A percentile compares a stretch with the other conserved stretches of the same genome.
Conservation (phyloP, 192 early-diverging fungal species). For the Diversispora epigaea region DNA sequence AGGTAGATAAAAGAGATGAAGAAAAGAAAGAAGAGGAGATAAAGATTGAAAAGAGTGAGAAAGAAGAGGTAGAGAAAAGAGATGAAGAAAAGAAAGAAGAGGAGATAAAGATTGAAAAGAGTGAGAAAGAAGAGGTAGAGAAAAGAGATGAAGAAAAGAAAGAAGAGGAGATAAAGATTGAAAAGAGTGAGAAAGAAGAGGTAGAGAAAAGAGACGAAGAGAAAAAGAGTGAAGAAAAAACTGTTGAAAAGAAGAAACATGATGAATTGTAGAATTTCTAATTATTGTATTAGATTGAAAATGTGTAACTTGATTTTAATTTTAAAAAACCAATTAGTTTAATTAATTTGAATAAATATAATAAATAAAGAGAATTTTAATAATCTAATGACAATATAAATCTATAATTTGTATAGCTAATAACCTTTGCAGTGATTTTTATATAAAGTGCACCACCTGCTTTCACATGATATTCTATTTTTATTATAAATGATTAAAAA, state of each 20-base stretch:
- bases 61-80: constrained; percentile 46
- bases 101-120: background rate
- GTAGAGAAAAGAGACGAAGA: too few relatives aligned
- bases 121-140: background rate
- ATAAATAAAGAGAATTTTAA: too few relatives aligned
- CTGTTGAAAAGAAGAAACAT: background rate
- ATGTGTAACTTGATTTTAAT: too few relatives aligned
- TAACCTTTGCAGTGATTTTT: too few relatives aligned
- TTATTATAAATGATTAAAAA: too few relatives aligned
- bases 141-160: background rate
- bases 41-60: constrained; percentile 38
- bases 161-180: constrained; percentile 6
- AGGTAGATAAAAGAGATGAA: constrained; percentile 32
- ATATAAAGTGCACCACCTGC: too few relatives aligned
- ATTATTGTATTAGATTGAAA: constrained; percentile 35
- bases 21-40: constrained; percentile 49
- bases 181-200: background rate
- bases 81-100: constrained; percentile 34
- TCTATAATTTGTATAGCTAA: too few relatives aligned
- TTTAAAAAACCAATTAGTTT: too few relatives aligned
- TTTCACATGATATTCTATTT: too few relatives aligned
- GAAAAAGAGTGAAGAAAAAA: background rate
- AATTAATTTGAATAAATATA: too few relatives aligned
- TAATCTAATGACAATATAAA: too few relatives aligned
- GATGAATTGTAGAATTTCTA: constrained; percentile 47